Conservation (phyloP, 2,329 filamentous ascomycete species). For the Aspergillus bombycis region DNA sequence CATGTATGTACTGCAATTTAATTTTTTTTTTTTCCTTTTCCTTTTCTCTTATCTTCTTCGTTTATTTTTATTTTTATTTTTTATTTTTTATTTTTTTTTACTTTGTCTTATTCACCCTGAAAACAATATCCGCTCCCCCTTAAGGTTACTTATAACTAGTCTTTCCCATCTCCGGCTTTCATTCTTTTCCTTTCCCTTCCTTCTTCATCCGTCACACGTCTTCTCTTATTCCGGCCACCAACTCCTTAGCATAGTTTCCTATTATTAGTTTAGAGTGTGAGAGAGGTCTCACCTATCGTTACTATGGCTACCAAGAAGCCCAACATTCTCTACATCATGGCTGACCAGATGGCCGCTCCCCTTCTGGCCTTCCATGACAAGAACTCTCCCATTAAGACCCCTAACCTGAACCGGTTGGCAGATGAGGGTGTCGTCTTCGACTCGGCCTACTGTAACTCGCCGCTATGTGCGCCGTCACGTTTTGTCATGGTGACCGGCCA, state of each 20-base stretch:
- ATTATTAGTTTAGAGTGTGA: constrained; percentile 6
- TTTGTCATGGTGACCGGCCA: constrained; percentile 95
- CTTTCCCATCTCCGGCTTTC: background rate
- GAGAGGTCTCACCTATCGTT: constrained; percentile 7
- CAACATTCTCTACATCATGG: constrained; percentile 94
- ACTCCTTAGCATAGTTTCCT: background rate
- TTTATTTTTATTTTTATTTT: constrained; percentile 5
- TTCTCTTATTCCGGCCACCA: background rate
- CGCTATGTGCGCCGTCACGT: constrained; percentile 86
- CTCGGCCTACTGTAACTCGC: constrained; percentile 91
- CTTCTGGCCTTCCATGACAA: constrained; percentile 90
- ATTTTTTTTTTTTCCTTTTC: constrained; percentile 22
- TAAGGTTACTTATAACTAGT: constrained; percentile 2
- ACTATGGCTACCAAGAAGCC: constrained; percentile 56
- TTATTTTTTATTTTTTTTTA: background rate
- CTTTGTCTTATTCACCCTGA: background rate
- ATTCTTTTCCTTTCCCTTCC: constrained; percentile 7
- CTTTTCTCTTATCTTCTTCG: constrained; percentile 18
- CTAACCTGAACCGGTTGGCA: constrained; percentile 82
- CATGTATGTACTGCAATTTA: constrained; percentile 19
- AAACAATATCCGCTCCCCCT: constrained; percentile 5
- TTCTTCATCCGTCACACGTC: constrained; percentile 8
- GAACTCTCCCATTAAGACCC: constrained; percentile 86
- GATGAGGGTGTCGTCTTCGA: constrained; percentile 85
- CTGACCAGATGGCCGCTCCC: constrained; percentile 89